Evolutionary conservation across 192 early-diverging fungal species (phyloP).

Genomic region (Gryganskiella cystojenkinii): DNA sequence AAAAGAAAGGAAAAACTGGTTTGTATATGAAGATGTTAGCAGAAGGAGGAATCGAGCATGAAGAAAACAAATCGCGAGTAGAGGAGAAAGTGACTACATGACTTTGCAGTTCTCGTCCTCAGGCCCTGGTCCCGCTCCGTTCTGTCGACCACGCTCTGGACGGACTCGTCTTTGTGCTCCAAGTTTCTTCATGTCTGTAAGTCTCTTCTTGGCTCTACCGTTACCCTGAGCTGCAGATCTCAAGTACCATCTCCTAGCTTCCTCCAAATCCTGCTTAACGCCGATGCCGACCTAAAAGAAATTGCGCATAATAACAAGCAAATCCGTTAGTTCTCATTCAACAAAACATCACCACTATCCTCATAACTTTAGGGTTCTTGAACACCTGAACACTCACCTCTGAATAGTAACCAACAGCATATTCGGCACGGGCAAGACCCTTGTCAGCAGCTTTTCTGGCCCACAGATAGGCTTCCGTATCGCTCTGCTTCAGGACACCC

Average conservation of each 20-base stretch:
- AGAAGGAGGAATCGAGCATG: too few species aligned
- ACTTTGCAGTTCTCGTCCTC: slow-evolving; percentile 55
- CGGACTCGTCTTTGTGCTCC: slow-evolving; percentile 50
- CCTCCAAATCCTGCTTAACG: slow-evolving; percentile 77
- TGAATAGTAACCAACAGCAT: slow-evolving; percentile 95
- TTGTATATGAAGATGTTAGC: too few species aligned
- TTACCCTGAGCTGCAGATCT: slow-evolving; percentile 80
- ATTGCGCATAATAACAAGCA: slow-evolving; percentile 4
- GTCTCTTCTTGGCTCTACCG: slow-evolving; percentile 80
- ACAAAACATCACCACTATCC: too few species aligned
- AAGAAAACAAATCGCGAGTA: too few species aligned
- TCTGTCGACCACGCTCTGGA: slow-evolving; percentile 44
- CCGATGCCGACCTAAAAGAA: slow-evolving; percentile 77
- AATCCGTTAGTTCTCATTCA: too few species aligned
- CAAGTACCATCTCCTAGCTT: slow-evolving; percentile 91
- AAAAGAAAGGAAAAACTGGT: too few species aligned
- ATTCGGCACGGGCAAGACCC: slow-evolving; percentile 94
- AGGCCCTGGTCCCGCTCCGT: slow-evolving; percentile 23
- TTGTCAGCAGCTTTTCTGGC: slow-evolving; percentile 96
- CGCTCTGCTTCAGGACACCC: slow-evolving; percentile 87
- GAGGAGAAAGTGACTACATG: slow-evolving; percentile 18
- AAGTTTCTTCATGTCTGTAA: slow-evolving; percentile 85
- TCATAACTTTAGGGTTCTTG: too few species aligned
- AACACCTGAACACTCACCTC: slow-evolving; percentile 63
- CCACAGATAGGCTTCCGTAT: slow-evolving; percentile 98